Base-by-base conservation (phyloP, 2,329 filamentous ascomycete species). In the Fusarium austroafricanum region DNA sequence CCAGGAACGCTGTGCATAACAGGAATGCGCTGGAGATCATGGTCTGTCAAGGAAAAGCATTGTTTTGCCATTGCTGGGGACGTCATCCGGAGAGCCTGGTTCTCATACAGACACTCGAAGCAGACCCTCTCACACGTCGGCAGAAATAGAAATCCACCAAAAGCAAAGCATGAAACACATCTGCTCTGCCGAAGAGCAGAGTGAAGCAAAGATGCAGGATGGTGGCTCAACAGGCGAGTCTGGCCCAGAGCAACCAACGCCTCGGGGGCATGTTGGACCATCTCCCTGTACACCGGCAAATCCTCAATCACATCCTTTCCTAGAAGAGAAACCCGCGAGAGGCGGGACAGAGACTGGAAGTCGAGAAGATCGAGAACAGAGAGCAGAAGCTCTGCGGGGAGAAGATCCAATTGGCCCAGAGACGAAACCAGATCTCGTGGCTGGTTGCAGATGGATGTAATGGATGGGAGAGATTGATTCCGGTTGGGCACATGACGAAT, bases 231-330 rank as follows among this genome's bases (percentile, higher is more conserved):
- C 14, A 77, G 55, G 9, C 29, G 51, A 40, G 75, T 75, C 45
- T 67, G 55, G 17, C 64, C 64, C 38, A 78, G 57, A n/a, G 70
- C 73, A 5, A 43, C 51, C 49, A 78, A 42, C n/a, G 70, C 52
- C 29, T 59, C 55, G n/a, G 73, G 76, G 6, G 75, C 77, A 53
- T 78, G 84, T 67, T 82, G 81, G 35, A 81, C 79, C 35, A 79
- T 72, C 33, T 81, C 78, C 78, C 79, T 83, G 29, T 79, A 77
- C n/a, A 80, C 70, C 3, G 77, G 72, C 9, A 79, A 73, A 14
- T 62, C 55, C 31, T 75, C 70, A 15, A 78, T 64, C 2, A 75
- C 45, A 21, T 56, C 58, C 31, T 73, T 75, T 10, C 70, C 75
- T 42, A 68, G 51, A 20, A 69, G 20, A 18, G 70, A 76, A n/a